phyloP scores from a whole-genome alignment of 257 asterid genomes.

The Jasminum sambac region DNA sequence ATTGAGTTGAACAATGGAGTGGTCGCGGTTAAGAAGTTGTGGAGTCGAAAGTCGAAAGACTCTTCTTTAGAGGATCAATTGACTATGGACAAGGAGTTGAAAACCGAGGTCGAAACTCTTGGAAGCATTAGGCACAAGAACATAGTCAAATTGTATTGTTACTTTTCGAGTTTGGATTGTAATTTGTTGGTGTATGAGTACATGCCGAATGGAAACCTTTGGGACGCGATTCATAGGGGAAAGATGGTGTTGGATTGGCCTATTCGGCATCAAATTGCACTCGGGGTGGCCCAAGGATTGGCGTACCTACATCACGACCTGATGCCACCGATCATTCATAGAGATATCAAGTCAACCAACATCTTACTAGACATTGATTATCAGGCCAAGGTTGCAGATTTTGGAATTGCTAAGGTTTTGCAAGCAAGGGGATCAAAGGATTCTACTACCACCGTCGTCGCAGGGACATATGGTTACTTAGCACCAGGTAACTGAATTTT shows the following conservation, averaged over 20 bases:
- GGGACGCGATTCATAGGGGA: constrained; percentile 78
- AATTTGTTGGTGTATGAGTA: constrained; percentile 79
- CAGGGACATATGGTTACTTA: constrained; percentile 94
- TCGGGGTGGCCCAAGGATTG: constrained; percentile 86
- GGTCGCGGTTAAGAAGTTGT: constrained; percentile 83
- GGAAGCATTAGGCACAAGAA: constrained; percentile 96
- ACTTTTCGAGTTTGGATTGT: constrained; percentile 65
- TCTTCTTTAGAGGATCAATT: constrained; percentile 37
- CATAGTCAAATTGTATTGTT: constrained; percentile 80
- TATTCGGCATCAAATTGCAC: constrained; percentile 68
- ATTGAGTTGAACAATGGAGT: constrained; percentile 63
- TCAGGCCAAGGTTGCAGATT: constrained; percentile 87
- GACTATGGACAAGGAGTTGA: constrained; percentile 61
- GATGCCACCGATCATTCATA: constrained; percentile 67
- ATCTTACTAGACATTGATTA: constrained; percentile 71
- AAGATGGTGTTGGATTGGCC: constrained; percentile 72
- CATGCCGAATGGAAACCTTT: constrained; percentile 86
- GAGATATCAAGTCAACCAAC: constrained; percentile 87
- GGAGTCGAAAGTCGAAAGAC: constrained; percentile 65
- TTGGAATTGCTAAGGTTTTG: constrained; percentile 87
- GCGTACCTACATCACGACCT: constrained; percentile 92
- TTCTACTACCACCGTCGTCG: constrained; percentile 62
- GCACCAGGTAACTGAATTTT: constrained; percentile 68
- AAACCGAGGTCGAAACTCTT: constrained; percentile 83
- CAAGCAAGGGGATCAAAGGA: constrained; percentile 77